These are phyloP conservation scores for Salix exigua DNA, from an alignment of 345 rosid species.

Conservation along the genomic window DNA sequence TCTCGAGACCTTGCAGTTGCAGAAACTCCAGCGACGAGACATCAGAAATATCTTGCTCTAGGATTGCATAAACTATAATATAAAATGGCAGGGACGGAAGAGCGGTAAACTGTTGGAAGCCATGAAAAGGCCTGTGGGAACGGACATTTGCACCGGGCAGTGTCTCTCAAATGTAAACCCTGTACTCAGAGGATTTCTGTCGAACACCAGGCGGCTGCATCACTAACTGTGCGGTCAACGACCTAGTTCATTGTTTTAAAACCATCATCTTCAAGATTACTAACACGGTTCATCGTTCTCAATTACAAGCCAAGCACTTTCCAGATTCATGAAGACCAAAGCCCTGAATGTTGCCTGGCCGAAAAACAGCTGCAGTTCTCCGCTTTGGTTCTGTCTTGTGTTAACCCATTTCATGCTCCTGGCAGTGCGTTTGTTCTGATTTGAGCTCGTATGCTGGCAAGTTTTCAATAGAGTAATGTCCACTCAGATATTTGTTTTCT, in stretches of 20 bases:
- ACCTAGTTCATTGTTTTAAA: neutral
- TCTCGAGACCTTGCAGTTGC: neutral
- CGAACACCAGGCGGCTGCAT: neutral
- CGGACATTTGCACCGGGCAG: neutral
- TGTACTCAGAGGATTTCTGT: neutral
- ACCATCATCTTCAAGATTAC: no score
- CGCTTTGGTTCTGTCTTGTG: no score
- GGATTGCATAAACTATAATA: neutral
- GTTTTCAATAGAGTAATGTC: neutral
- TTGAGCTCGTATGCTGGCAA: neutral
- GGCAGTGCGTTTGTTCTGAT: no score
- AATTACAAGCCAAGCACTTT: no score
- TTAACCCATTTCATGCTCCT: no score
- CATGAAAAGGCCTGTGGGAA: neutral
- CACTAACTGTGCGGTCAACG: neutral
- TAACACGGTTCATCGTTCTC: no score
- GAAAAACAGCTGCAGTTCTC: no score
- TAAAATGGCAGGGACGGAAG: neutral
- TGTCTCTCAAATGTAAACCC: neutral
- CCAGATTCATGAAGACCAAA: no score
- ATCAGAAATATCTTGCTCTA: neutral
- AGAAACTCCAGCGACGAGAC: neutral
- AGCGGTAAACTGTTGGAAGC: neutral
- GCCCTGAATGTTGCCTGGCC: no score
- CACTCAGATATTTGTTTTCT: neutral